These are phyloP conservation scores for Fallopia convolvulus DNA, from an alignment of 148 eudicot genomes.

Conservation along the genomic window DNA sequence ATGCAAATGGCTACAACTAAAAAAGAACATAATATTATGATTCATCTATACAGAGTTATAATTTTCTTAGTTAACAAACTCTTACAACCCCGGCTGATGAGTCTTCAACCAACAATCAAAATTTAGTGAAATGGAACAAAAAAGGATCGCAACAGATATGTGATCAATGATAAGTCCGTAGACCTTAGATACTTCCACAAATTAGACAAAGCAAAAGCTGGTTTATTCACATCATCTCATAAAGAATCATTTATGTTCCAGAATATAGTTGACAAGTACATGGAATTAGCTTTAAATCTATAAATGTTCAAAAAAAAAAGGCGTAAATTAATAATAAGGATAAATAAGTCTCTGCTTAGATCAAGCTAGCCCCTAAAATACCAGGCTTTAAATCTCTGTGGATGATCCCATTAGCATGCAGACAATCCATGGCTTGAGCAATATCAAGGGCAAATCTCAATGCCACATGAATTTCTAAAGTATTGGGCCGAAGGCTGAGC, in stretches of 20 bases:
- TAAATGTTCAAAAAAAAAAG: background rate
- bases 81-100: background rate
- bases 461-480: conserved; percentile 56
- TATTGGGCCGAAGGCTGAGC: conserved; percentile 60
- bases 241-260: background rate
- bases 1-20: background rate
- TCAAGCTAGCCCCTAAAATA: conserved; percentile 25
- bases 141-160: background rate
- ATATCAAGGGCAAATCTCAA: conserved; percentile 76
- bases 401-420: conserved; percentile 92
- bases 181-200: background rate
- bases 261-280: background rate
- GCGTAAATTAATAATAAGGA: background rate
- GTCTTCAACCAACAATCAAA: background rate
- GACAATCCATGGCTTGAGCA: conserved; percentile 85
- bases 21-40: background rate
- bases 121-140: background rate
- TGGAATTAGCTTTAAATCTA: background rate
- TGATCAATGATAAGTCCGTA: background rate
- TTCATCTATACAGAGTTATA: background rate
- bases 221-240: conserved; percentile 6
- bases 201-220: background rate
- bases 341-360: conserved; percentile 18
- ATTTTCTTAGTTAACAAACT: background rate
- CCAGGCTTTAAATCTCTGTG: conserved; percentile 98